Conservation (phyloP, 176 grass and related monocot genomes). For the Carex parvula region DNA sequence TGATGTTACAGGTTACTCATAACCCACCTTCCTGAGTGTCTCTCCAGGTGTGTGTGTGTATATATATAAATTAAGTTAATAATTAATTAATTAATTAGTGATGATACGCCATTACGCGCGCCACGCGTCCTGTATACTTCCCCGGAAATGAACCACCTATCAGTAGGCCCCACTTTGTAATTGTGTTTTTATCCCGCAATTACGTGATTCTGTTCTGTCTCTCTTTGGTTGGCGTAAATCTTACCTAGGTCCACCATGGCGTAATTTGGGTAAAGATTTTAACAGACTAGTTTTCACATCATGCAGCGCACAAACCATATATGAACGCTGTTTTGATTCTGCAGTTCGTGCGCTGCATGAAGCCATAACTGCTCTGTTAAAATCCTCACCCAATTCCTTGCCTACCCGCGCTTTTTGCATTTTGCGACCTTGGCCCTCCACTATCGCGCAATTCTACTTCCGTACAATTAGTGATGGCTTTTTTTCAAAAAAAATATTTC, state of each 20-base stretch:
- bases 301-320: too few species aligned
- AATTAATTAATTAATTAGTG: neutral
- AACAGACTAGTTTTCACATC: too few species aligned
- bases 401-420: neutral
- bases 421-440: neutral
- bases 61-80: neutral
- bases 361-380: too few species aligned
- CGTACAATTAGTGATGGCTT: neutral
- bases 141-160: neutral
- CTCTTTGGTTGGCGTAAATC: neutral
- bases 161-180: neutral
- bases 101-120: neutral
- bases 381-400: neutral
- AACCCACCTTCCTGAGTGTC: neutral
- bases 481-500: neutral
- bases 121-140: conserved; percentile 6
- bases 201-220: neutral
- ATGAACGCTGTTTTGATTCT: too few species aligned
- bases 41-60: neutral
- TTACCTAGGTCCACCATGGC: neutral
- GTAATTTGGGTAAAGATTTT: too few species aligned
- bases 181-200: neutral
- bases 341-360: too few species aligned
- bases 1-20: conserved; percentile 2
- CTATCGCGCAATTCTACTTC: neutral